These are phyloP conservation scores for Aspergillus panamensis DNA, from an alignment of 495 filamentous ascomycete genomes.

Conservation along the genomic window DNA sequence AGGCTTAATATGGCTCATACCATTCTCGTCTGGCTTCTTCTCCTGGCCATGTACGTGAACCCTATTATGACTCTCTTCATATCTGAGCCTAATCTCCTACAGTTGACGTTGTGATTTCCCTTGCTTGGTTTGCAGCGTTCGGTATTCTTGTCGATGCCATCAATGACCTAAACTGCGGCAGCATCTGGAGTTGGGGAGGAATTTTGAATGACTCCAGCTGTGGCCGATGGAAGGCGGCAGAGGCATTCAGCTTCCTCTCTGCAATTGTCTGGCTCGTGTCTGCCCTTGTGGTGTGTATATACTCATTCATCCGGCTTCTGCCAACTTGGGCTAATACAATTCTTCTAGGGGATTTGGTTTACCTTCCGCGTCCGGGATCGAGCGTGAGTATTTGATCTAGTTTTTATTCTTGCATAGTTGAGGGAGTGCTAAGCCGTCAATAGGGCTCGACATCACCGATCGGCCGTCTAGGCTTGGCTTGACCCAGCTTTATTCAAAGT, in stretches of 20 bases:
- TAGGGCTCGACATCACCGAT: neutral
- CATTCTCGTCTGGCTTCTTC: slow-evolving; percentile 46
- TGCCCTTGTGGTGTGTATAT: slow-evolving; percentile 45
- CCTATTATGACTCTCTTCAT: neutral
- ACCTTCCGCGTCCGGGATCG: slow-evolving; percentile 35
- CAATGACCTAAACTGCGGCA: slow-evolving; percentile 50
- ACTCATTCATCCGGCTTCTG: neutral
- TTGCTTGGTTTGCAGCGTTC: slow-evolving; percentile 63
- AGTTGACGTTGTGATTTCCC: slow-evolving; percentile 56
- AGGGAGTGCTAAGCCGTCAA: neutral
- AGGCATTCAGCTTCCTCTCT: slow-evolving; percentile 66
- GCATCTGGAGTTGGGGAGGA: slow-evolving; percentile 47
- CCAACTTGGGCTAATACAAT: neutral
- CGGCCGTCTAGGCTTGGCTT: slow-evolving; percentile 19
- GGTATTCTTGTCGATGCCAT: slow-evolving; percentile 58
- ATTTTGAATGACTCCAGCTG: slow-evolving; percentile 44
- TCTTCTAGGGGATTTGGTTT: slow-evolving; percentile 40
- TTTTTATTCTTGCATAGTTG: neutral
- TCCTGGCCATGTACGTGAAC: slow-evolving; percentile 39
- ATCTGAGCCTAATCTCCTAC: slow-evolving; percentile 6
- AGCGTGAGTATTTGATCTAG: slow-evolving; percentile 12
- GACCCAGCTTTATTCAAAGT: neutral
- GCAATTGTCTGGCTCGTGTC: slow-evolving; percentile 64
- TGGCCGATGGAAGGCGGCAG: slow-evolving; percentile 60
- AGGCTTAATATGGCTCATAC: slow-evolving; percentile 53